phyloP scores from a whole-genome alignment of 306 rosid genomes.

The Lathyrus aphaca region DNA sequence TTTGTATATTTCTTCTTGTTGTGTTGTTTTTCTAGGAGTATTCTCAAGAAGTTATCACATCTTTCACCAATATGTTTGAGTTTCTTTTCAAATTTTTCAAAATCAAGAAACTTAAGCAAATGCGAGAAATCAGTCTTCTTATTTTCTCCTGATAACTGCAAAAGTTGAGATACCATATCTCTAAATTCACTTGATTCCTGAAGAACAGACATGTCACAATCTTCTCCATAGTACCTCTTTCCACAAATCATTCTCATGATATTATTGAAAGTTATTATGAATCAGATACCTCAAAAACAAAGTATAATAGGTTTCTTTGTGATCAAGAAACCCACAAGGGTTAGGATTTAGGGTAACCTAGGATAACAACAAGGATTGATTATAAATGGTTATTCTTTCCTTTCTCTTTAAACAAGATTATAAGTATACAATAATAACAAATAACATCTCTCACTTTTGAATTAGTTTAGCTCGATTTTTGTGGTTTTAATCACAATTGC shows the following conservation, averaged over 20 bases:
- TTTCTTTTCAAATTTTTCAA: slow-evolving; percentile 26
- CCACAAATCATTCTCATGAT: slow-evolving; percentile 44
- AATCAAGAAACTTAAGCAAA: slow-evolving; percentile 12
- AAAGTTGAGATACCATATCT: slow-evolving; percentile 6
- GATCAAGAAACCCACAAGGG: too few species aligned
- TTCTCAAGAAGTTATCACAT: slow-evolving; percentile 15
- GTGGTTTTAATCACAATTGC: too few species aligned
- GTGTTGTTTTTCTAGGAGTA: slow-evolving; percentile 31
- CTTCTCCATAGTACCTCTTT: slow-evolving; percentile 34
- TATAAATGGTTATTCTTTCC: too few species aligned
- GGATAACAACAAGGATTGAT: too few species aligned
- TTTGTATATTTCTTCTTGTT: neutral
- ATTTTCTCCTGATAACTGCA: slow-evolving; percentile 9
- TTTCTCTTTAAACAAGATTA: too few species aligned
- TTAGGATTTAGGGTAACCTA: too few species aligned
- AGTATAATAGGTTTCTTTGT: too few species aligned
- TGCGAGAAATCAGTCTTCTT: slow-evolving; percentile 34
- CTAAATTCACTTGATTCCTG: slow-evolving; percentile 33
- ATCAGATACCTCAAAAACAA: too few species aligned
- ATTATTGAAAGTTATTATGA: slow-evolving; percentile 57
- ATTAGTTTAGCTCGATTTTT: too few species aligned
- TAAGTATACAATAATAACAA: too few species aligned
- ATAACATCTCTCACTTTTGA: too few species aligned
- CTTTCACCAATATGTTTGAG: neutral
- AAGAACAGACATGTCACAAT: slow-evolving; percentile 22